These are phyloP conservation scores for Exophiala bonariae DNA, from an alignment of 2,329 filamentous ascomycete genomes.

Conservation along the genomic window DNA sequence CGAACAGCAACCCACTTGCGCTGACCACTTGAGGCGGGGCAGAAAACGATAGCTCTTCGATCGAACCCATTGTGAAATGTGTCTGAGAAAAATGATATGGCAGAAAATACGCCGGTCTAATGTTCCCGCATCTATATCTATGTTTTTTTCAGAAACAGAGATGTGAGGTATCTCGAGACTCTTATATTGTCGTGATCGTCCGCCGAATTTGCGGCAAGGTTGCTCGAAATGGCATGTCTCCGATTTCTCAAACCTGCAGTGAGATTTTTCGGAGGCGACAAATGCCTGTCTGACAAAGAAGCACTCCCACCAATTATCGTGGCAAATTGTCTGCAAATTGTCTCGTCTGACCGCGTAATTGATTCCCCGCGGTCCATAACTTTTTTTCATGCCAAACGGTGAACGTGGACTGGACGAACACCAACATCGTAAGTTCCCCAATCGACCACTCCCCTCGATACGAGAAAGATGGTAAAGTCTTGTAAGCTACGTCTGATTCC, in stretches of 20 bases:
- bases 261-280: no score
- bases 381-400: neutral
- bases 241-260: neutral
- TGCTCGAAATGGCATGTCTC: neutral
- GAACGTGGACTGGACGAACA: no score
- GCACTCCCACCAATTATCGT: no score
- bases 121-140: neutral
- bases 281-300: no score
- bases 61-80: slow-evolving; percentile 33
- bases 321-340: no score
- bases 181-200: no score
- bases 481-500: slow-evolving; percentile 22
- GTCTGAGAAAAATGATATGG: neutral
- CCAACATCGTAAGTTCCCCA: neutral
- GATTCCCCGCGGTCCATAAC: no score
- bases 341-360: no score
- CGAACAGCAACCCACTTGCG: slow-evolving; percentile 47
- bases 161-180: no score
- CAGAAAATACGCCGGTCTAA: neutral
- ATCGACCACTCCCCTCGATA: neutral
- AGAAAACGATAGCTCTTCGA: slow-evolving; percentile 38
- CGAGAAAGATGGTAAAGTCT: slow-evolving; percentile 30
- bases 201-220: neutral
- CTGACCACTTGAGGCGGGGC: slow-evolving; percentile 39
- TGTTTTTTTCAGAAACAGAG: neutral